Evolutionary conservation across 331 rosid species (phyloP).

Genomic region (Ulmus americana): DNA sequence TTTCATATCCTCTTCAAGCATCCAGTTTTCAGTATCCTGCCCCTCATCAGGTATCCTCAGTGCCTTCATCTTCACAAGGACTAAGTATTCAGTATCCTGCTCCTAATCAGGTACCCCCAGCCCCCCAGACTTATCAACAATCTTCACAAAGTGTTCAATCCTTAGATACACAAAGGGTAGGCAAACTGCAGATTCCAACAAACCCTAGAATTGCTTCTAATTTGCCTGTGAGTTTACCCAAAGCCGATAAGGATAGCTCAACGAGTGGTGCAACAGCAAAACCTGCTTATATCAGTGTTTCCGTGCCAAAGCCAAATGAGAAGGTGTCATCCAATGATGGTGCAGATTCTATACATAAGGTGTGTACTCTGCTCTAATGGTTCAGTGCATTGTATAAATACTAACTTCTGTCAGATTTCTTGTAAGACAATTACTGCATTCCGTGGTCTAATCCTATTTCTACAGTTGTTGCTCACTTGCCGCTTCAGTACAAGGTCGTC

Average conservation of each 20-base stretch:
- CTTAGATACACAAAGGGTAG: conserved; percentile 55
- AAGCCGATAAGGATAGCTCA: conserved; percentile 61
- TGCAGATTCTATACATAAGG: conserved; percentile 77
- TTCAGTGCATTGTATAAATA: not conserved
- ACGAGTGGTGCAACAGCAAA: conserved; percentile 36
- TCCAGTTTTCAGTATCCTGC: conserved; percentile 49
- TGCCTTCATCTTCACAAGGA: conserved; percentile 49
- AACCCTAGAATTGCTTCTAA: conserved; percentile 91
- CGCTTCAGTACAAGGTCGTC: not conserved
- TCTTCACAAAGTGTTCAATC: conserved; percentile 44
- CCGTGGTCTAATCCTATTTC: not conserved
- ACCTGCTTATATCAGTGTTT: conserved; percentile 87
- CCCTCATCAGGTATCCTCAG: conserved; percentile 52
- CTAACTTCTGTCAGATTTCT: conserved; percentile 4
- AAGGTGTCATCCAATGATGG: conserved; percentile 51
- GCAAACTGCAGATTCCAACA: conserved; percentile 88
- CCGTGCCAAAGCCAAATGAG: conserved; percentile 55
- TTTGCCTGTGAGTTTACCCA: conserved; percentile 53
- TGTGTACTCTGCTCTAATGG: conserved; percentile 26
- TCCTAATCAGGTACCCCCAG: conserved; percentile 48
- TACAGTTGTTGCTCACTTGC: not conserved
- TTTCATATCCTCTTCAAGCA: conserved; percentile 52
- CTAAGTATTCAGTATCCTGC: conserved; percentile 51
- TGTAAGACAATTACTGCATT: not conserved
- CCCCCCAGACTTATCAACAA: conserved; percentile 25